These are phyloP conservation scores for Fusarium miscanthi DNA, from an alignment of 2,329 filamentous ascomycete genomes.

Conservation along the genomic window DNA sequence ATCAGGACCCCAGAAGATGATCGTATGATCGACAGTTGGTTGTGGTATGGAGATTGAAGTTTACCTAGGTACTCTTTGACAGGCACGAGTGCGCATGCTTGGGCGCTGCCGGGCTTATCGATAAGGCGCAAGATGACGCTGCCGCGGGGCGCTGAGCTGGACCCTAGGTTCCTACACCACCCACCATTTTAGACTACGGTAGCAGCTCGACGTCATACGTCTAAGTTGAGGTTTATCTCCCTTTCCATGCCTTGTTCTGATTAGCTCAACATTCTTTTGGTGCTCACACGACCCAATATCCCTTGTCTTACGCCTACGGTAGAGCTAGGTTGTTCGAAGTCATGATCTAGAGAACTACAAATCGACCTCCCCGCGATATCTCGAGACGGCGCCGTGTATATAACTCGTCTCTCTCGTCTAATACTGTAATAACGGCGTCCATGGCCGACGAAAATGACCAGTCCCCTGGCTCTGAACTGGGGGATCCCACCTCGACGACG, in stretches of 20 bases:
- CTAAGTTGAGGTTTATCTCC: constrained; percentile 18
- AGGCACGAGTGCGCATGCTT: constrained; percentile 35
- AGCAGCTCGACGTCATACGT: constrained; percentile 31
- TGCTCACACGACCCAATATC: neutral
- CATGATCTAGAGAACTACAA: constrained; percentile 52
- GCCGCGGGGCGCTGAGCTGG: constrained; percentile 21
- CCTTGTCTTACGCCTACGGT: constrained; percentile 2
- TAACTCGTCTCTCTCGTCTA: constrained; percentile 24
- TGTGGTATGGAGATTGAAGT: constrained; percentile 21
- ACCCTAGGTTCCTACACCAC: constrained; percentile 34
- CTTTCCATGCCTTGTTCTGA: constrained; percentile 14
- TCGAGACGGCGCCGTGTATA: constrained; percentile 39
- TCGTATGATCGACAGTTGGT: constrained; percentile 3
- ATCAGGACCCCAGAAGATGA: neutral
- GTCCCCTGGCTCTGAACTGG: constrained; percentile 55
- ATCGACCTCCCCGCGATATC: constrained; percentile 37
- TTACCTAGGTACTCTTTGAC: constrained; percentile 9
- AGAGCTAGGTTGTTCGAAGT: constrained; percentile 36
- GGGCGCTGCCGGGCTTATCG: constrained; percentile 43
- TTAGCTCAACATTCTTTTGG: constrained; percentile 28
- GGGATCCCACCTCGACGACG: constrained; percentile 57
- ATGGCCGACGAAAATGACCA: constrained; percentile 45
- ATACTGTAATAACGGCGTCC: constrained; percentile 42
- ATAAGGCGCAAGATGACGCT: constrained; percentile 45
- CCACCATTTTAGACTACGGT: constrained; percentile 28